phyloP scores from a whole-genome alignment of 192 early-diverging fungal species.

The Coemansia sp. region DNA sequence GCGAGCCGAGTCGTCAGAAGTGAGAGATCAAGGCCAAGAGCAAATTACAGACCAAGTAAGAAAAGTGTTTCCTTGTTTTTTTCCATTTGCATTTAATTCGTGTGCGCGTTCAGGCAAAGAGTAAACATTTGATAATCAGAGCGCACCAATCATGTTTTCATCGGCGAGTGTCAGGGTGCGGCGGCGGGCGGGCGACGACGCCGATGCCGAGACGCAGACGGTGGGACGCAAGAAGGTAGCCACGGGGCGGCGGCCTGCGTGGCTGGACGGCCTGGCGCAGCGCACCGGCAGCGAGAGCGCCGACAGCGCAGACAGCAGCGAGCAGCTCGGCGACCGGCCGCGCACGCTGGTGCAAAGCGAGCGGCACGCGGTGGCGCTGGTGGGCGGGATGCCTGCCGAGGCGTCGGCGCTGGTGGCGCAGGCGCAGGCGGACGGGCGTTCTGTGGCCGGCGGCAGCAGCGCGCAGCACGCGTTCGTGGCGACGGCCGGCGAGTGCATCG shows the following conservation, averaged over 20 bases:
- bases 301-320: background rate
- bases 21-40: too few species aligned
- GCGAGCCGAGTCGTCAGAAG: background rate
- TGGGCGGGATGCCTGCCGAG: slow-evolving; percentile 16
- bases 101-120: background rate
- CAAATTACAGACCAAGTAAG: background rate
- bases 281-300: background rate
- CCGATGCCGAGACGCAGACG: background rate
- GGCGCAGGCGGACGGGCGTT: slow-evolving; percentile 2
- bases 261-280: slow-evolving; percentile 11
- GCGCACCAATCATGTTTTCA: slow-evolving; percentile 19
- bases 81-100: background rate
- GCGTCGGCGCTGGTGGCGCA: slow-evolving; percentile 11
- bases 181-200: slow-evolving; percentile 9
- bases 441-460: slow-evolving; percentile 8
- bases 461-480: slow-evolving; percentile 35
- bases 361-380: slow-evolving; percentile 26
- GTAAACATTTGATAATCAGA: background rate
- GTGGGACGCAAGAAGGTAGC: slow-evolving; percentile 16
- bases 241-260: slow-evolving; percentile 4
- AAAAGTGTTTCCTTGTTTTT: background rate
- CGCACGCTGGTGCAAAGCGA: slow-evolving; percentile 6
- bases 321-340: background rate
- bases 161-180: slow-evolving; percentile 29
- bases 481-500: slow-evolving; percentile 20